These are phyloP conservation scores for Pseudofabraea citricarpa DNA, from an alignment of 2,329 filamentous ascomycete genomes.

Conservation along the genomic window DNA sequence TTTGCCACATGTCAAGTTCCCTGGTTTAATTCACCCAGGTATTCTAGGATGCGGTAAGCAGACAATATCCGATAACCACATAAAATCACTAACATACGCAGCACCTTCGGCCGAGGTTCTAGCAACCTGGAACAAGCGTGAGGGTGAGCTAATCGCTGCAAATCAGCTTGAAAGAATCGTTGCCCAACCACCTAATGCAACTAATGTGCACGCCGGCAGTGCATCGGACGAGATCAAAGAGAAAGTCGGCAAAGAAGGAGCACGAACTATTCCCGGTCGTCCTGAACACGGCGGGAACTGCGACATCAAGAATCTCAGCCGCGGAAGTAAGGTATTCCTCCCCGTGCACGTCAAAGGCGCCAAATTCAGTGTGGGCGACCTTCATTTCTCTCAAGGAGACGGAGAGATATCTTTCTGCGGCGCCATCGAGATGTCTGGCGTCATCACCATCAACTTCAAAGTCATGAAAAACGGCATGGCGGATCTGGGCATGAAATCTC, in stretches of 20 bases:
- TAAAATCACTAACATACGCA: background rate
- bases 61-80: background rate
- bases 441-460: constrained; percentile 85
- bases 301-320: constrained; percentile 81
- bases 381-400: constrained; percentile 85
- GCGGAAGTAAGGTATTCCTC: constrained; percentile 78
- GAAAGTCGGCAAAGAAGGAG: constrained; percentile 72
- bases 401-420: constrained; percentile 87
- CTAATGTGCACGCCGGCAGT: constrained; percentile 68
- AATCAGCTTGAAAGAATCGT: constrained; percentile 65
- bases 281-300: constrained; percentile 68
- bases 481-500: constrained; percentile 71
- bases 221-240: constrained; percentile 53
- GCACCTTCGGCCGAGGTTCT: constrained; percentile 70
- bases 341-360: constrained; percentile 83
- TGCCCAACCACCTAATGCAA: constrained; percentile 68
- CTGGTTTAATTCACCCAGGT: constrained; percentile 85
- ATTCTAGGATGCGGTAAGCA: constrained; percentile 74
- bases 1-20: constrained; percentile 81
- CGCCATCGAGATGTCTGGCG: constrained; percentile 90
- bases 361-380: constrained; percentile 84
- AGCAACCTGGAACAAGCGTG: constrained; percentile 77
- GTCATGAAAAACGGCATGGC: constrained; percentile 78
- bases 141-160: constrained; percentile 71
- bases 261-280: constrained; percentile 67